Evolutionary conservation across 306 rosid genomes (phyloP).

Genomic region (Quercus gilva): DNA sequence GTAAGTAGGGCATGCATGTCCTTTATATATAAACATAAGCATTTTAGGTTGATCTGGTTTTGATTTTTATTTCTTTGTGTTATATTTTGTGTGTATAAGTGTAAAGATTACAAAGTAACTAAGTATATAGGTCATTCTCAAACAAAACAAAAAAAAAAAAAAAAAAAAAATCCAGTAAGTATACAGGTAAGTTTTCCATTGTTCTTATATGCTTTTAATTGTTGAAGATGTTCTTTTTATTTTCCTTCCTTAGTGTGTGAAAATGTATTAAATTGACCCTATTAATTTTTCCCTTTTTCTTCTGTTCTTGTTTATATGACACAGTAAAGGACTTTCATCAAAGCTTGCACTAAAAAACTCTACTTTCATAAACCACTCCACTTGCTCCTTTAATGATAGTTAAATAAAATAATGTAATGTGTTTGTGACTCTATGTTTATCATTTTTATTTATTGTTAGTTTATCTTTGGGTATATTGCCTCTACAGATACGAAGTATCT

Average conservation of each 20-base stretch:
- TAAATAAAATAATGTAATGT: too few relatives aligned
- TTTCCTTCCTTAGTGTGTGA: slow-evolving; percentile 10
- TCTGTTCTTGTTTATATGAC: too few relatives aligned
- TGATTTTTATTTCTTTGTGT: slow-evolving; percentile 11
- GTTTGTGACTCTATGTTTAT: too few relatives aligned
- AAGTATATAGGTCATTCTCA: neutral
- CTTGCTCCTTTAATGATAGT: too few relatives aligned
- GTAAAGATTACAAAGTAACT: slow-evolving; percentile 1
- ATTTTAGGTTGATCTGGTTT: slow-evolving; percentile 4
- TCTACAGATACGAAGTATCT: too few relatives aligned
- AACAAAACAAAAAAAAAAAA: too few relatives aligned
- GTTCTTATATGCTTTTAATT: slow-evolving; percentile 15
- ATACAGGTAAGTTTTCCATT: slow-evolving; percentile 5
- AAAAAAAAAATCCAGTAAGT: too few relatives aligned
- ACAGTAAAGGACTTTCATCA: too few relatives aligned
- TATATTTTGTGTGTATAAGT: slow-evolving; percentile 4
- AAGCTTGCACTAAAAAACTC: too few relatives aligned
- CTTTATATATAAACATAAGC: neutral
- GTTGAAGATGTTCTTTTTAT: slow-evolving; percentile 13
- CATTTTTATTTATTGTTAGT: too few relatives aligned
- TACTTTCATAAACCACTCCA: too few relatives aligned
- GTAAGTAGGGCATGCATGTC: neutral
- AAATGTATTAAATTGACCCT: neutral
- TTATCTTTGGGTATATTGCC: too few relatives aligned
- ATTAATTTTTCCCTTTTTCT: neutral